Conservation (phyloP, 768 basidiomycete species). For the Pulveroboletus sp. region DNA sequence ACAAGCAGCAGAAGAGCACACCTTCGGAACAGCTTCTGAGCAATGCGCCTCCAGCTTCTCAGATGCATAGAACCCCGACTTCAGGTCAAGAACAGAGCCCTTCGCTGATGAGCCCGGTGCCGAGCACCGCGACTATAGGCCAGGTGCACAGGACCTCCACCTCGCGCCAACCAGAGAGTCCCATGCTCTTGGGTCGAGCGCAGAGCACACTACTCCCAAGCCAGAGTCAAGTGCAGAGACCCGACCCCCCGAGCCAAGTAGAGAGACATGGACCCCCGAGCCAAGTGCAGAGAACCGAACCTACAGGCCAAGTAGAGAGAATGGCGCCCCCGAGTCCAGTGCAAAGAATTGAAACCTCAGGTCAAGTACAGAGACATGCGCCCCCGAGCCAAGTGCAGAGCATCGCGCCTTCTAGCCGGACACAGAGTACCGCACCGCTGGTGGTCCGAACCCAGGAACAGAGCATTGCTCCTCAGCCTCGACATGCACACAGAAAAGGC, state of each 20-base stretch:
- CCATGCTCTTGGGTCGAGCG: not conserved
- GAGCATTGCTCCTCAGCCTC: slow-evolving; percentile 2
- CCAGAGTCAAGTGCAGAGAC: not conserved
- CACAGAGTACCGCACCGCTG: not conserved
- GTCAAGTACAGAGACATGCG: not conserved
- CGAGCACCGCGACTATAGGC: not conserved
- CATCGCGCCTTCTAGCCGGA: not conserved
- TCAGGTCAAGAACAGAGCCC: not conserved
- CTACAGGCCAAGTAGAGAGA: not conserved
- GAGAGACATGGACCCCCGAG: too few species aligned
- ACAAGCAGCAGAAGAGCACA: not conserved
- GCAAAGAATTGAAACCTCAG: not conserved
- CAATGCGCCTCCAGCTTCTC: not conserved
- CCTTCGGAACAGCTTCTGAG: too few species aligned
- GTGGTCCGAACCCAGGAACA: not conserved
- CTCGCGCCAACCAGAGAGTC: not conserved
- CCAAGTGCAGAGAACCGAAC: not conserved
- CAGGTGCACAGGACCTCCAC: not conserved
- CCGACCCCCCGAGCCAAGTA: not conserved
- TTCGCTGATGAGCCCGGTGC: not conserved
- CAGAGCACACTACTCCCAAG: not conserved
- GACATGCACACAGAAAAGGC: not conserved
- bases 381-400: not conserved
- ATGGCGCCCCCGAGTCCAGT: not conserved
- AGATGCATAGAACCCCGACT: not conserved